Evolutionary conservation across 2,329 filamentous ascomycete species (phyloP), one percentile per base, ranked within the genome.

Genomic region (Chalaropsis ovoidea): DNA sequence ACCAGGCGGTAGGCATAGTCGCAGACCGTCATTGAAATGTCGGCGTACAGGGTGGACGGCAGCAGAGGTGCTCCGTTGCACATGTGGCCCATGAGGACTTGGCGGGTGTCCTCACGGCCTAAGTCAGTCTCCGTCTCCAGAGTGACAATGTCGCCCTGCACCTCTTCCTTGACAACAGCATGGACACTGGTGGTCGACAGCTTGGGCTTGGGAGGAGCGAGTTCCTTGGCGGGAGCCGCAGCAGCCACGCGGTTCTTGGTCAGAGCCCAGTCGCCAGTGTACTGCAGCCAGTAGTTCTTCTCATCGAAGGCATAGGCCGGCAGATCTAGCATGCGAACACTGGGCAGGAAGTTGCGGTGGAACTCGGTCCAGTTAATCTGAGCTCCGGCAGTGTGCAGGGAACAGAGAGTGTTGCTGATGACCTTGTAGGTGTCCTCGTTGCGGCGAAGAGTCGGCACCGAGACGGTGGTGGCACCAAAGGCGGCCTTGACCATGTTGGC

Each of bases 281-380:
- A 85, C 70, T 80, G 78, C 52, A 84, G 77, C 82, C 82, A 85
- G 72, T 90, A 90, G 69, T 83, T 86, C 78, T 89, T 89, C 70
- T 84, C 78, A 70, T 91, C 85, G 75, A 87, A 92, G 0, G 80
- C 80, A 72, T 91, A 92, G 1, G 81, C 81, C 0, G 88, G 88
- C 0, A 91, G 76, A 5, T 82, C 77, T 5, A 89, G 74, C 10
- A 90, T 77, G 2, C 74, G 74, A 2, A 76, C 73, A 13, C 73
- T 74, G 0, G 70, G 65, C 22, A 71, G 70, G 68, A 80, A 81
- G 67, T 78, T 76, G 64, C 80, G 76, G 69, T 88, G 84, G 71
- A 82, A 88, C 74, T 90, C 87, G 67, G 85, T 82, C 82, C 88
- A 92, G 72, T 87, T 79, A 67, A 92, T 77, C 52, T 80, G 77